Base-by-base conservation (phyloP, 2,329 filamentous ascomycete species). In the Hypoxylon sp. region DNA sequence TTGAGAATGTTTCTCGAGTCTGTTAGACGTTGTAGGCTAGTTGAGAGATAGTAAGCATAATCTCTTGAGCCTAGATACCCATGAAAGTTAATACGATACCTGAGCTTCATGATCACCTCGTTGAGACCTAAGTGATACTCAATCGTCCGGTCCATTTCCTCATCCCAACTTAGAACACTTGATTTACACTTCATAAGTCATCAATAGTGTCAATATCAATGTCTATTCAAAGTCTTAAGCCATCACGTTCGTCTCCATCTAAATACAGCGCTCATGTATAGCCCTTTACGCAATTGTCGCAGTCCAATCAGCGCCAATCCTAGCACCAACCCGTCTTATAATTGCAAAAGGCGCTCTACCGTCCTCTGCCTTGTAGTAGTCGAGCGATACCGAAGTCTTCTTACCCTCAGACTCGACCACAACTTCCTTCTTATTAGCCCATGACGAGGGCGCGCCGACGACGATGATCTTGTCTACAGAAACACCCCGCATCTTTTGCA, bases 381-480 rank as follows among this genome's bases (percentile, higher is more conserved):
- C 87, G 45, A 92, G 83, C 65, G 90, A 81, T 11, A 86, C 85
- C 2, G 85, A 86, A 77, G 86, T 85, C 7, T 79, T 84, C 75
- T 84, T 82, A 50, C 86, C 86, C 61, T 83, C 84, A 32, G 83
- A 83, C 77, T 84, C 82, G 58, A 87, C 85, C 74, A 79, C 86
- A 1, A 90, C 90, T 70, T 83, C 85, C 69, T 80, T 84, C 82
- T 88, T 91, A 52, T 81, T 82, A 68, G 86, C 86, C 94, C 94
- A 97, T 19, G 82, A 80, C 34, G 85, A 83, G 0, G 93, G 92
- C 2, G 93, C 93, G 48, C 93, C 93, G 19, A 98, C 89, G 52
- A 99, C 75, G 50, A 98, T 84, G 60, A 98, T 87, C 81, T 91
- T 94, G 82, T 97, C 94, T 0, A 98, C 89, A 6, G 86, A 83